A percentile compares a stretch with the other conserved stretches of the same genome.
Conservation (phyloP, 441 rosid species). For the Pelargonium citronellum region DNA sequence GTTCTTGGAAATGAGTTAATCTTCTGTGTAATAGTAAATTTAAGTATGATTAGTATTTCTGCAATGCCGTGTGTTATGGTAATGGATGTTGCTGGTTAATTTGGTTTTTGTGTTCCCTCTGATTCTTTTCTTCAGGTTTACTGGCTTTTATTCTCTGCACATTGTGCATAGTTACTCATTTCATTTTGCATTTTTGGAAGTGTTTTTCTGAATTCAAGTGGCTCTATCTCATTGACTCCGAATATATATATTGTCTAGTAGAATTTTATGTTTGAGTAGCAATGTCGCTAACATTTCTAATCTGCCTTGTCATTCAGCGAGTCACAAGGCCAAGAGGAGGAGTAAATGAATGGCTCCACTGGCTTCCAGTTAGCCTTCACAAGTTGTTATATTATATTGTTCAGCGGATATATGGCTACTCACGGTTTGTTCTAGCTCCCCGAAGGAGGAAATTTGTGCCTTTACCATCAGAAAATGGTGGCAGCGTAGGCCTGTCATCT, state of each 20-base stretch:
- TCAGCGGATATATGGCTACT: constrained; percentile 43
- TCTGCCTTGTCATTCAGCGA: constrained; percentile 53
- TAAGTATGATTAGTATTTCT: too few relatives aligned
- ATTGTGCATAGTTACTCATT: too few relatives aligned
- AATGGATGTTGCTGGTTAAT: too few relatives aligned
- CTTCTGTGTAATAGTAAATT: too few relatives aligned
- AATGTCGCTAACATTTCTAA: constrained; percentile 14
- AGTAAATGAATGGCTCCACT: constrained; percentile 76
- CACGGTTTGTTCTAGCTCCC: constrained; percentile 33
- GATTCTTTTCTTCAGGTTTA: not conserved
- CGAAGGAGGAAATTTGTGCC: constrained; percentile 31
- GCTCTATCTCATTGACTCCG: too few relatives aligned
- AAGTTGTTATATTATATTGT: constrained; percentile 42
- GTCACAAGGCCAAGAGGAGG: constrained; percentile 94
- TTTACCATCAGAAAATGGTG: constrained; percentile 45
- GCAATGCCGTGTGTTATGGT: too few relatives aligned
- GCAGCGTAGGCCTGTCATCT: constrained; percentile 51
- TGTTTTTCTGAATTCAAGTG: too few relatives aligned
- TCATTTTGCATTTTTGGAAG: too few relatives aligned
- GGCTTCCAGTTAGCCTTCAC: constrained; percentile 84
- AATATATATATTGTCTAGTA: too few relatives aligned
- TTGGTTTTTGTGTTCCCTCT: not conserved
- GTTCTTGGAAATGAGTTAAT: not conserved
- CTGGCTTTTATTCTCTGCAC: too few relatives aligned
- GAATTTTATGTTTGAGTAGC: too few relatives aligned